These are phyloP conservation scores for Dictyostelium capitatum DNA, from an alignment of 78 protist species.

Conservation along the genomic window DNA sequence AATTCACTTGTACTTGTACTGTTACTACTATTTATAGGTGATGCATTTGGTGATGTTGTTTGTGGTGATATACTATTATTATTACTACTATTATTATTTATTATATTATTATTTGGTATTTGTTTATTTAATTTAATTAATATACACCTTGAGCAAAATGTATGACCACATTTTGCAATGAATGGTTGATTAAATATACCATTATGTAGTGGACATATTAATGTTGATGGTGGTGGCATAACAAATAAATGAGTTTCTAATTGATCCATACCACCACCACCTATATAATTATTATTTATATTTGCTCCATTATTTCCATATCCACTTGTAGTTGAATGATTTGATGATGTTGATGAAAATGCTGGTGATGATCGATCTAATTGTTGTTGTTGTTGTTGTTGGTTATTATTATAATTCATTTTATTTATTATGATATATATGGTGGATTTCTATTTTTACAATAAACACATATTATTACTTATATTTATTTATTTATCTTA, in stretches of 20 bases:
- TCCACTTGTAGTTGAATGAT: background rate
- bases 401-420: background rate
- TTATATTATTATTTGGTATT: background rate
- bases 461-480: too few relatives aligned
- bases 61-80: background rate
- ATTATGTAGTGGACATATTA: slow-evolving; percentile 83
- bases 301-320: background rate
- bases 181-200: slow-evolving; percentile 70
- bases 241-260: slow-evolving; percentile 32
- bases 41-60: background rate
- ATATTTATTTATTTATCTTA: too few relatives aligned
- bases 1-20: slow-evolving; percentile 19
- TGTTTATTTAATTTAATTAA: background rate
- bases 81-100: background rate
- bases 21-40: background rate
- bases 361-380: background rate
- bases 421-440: background rate
- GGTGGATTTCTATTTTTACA: too few relatives aligned
- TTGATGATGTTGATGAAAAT: slow-evolving; percentile 21
- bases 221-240: slow-evolving; percentile 38
- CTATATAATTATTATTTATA: background rate
- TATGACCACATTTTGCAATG: slow-evolving; percentile 84
- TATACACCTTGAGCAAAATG: slow-evolving; percentile 57
- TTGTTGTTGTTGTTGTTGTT: background rate
- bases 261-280: background rate